Evolutionary conservation across 1,284 basidiomycete species (phyloP), one percentile per base, ranked within the genome.

Genomic region (Neonothopanus nambi): DNA sequence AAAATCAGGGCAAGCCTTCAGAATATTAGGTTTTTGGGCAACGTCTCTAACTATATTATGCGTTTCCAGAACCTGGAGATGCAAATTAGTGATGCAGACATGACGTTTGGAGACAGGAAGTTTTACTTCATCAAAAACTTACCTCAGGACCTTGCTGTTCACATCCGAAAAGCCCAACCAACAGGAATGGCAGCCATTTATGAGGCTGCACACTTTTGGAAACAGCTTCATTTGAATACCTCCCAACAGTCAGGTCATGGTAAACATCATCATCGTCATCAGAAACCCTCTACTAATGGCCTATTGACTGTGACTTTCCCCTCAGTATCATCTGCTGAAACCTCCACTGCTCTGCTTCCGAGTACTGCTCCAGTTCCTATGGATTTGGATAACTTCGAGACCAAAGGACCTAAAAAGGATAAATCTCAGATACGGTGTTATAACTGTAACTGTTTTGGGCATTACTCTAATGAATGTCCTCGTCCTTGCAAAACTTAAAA

Each of bases 61-160:
- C 18, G 38, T 26, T 50, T 50, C 20, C 39, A 50, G 26, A 33
- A 41, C 20, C 39, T 50, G 21, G 48, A 50, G 23, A 51, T 51
- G 23, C 50, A 51, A 23, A 26, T 51, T 26, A 13, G n/a, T 6
- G 39, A 40, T 24, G 24, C 39, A 12, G 26, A 51, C 5, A 51
- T 51, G 50, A 51, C 41, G 39, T 51, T 43, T 36, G 50, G 50
- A 3, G 41, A 51, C 24, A 17, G 41, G 13, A 41, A 37, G 40
- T 51, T 51, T 30, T n/a, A 51, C 18, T 51, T 51, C 30, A 30
- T 51, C 15, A 5, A 17, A 7, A 44, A 30, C 23, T 26, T 51
- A 21, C 50, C 50, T 12, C 26, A 40, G 2, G 41, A 51, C 3
- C 17, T 51, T 6, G 24, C 23, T 9, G 35, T 51, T 41, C 50